Evolutionary conservation across 192 early-diverging fungal genomes (phyloP).

Genomic region (Linnemannia hyalina): DNA sequence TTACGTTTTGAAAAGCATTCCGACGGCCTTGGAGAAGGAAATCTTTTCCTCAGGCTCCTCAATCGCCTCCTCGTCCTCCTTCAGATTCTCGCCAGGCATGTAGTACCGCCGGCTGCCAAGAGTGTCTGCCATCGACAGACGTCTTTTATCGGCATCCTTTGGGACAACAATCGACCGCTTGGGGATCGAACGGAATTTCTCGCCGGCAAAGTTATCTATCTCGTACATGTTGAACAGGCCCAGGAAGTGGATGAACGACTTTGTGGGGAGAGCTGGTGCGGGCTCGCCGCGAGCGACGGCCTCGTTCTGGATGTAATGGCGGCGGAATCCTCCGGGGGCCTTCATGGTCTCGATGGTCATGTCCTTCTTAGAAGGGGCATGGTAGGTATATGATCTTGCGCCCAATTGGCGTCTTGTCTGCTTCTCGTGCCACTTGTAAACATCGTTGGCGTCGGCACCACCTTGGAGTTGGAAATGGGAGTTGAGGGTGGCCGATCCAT

Average conservation of each 20-base stretch:
- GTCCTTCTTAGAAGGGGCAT: constrained; percentile 43
- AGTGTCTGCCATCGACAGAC: constrained; percentile 21
- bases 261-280: constrained; percentile 62
- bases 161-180: constrained; percentile 30
- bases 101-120: constrained; percentile 20
- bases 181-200: constrained; percentile 48
- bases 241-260: constrained; percentile 49
- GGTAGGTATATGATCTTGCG: constrained; percentile 51
- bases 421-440: constrained; percentile 61
- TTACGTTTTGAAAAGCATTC: constrained; percentile 71
- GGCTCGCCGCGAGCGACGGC: constrained; percentile 72
- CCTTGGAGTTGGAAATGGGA: constrained; percentile 63
- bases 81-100: constrained; percentile 21
- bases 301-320: constrained; percentile 80
- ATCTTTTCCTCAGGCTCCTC: constrained; percentile 49
- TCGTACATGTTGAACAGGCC: constrained; percentile 56
- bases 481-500: constrained; percentile 6
- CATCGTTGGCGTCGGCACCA: constrained; percentile 58
- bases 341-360: constrained; percentile 61
- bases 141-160: constrained; percentile 42
- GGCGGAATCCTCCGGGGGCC: constrained; percentile 89
- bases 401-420: constrained; percentile 39
- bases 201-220: constrained; percentile 65
- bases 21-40: constrained; percentile 58
- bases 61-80: constrained; percentile 42